These are phyloP conservation scores for Chrysosporium keratinophilum DNA, from an alignment of 2,329 filamentous ascomycete genomes.

Conservation along the genomic window DNA sequence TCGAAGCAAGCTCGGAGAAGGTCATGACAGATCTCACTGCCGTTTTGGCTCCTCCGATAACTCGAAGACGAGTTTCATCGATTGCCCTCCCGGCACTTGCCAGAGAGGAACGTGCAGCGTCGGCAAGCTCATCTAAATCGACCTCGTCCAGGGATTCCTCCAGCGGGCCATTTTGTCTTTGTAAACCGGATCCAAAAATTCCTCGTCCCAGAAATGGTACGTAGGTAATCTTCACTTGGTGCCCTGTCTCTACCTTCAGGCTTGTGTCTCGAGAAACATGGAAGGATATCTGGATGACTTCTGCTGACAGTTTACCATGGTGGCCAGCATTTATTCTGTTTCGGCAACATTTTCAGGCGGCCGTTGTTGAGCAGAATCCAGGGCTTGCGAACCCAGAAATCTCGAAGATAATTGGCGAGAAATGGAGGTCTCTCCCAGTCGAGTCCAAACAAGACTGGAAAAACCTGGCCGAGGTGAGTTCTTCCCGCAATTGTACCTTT, in stretches of 20 bases:
- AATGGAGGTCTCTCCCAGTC: slow-evolving; percentile 71
- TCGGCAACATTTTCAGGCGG: slow-evolving; percentile 80
- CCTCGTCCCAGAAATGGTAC: slow-evolving; percentile 60
- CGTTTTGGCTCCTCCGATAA: slow-evolving; percentile 6
- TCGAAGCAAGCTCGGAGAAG: not conserved
- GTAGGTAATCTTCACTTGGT: slow-evolving; percentile 25
- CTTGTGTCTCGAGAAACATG: not conserved
- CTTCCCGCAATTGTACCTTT: not conserved
- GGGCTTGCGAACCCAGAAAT: slow-evolving; percentile 90
- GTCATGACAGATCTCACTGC: not conserved
- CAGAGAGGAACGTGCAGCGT: slow-evolving; percentile 19
- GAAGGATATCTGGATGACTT: not conserved
- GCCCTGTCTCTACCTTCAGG: not conserved
- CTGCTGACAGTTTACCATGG: slow-evolving; percentile 20
- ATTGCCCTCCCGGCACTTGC: slow-evolving; percentile 6
- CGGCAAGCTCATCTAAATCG: slow-evolving; percentile 29
- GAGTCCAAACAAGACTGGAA: slow-evolving; percentile 80
- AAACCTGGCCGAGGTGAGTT: slow-evolving; percentile 62
- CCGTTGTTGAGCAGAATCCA: slow-evolving; percentile 72
- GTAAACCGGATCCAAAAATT: slow-evolving; percentile 61
- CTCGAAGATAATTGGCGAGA: slow-evolving; percentile 89
- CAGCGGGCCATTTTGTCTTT: slow-evolving; percentile 52
- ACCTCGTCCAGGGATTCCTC: slow-evolving; percentile 30
- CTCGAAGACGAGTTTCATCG: slow-evolving; percentile 9
- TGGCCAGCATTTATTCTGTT: slow-evolving; percentile 88